Base-by-base conservation (phyloP, 768 basidiomycete species). In the Dioszegia hungarica region DNA sequence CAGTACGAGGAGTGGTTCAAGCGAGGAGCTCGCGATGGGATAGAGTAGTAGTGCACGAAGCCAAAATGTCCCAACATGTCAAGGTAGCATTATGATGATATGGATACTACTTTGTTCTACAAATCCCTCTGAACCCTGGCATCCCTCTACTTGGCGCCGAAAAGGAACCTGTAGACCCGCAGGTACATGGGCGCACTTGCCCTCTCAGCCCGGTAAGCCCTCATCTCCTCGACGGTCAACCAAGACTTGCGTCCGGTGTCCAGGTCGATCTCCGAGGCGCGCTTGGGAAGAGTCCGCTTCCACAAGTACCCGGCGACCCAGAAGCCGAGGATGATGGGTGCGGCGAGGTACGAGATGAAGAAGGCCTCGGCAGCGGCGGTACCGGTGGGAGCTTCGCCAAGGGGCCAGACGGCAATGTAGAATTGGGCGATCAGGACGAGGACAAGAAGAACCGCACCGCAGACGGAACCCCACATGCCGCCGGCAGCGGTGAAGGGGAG, bases 401-500 rank as follows among this genome's bases (percentile, higher is more conserved):
- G 43, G 15, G 75, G 75, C 60, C 62, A 76, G 45, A 76, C 24
- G 22, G 69, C 74, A 40, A 75, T 66, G 57, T 77, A 77, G 66
- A 77, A 75, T 41, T 73, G 69, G 11, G 75, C 69, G 8, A 81
- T 67, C 55, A 85, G 57, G n/a, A 84, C 81, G 6, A 78, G 73
- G 19, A 81, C 55, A 17, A 84, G 81, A 0, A 86, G 67, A 17
- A 81, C 41, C 1, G 84, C 83, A 57, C 79, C 83, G 40, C 83
- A 57, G 4, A 62, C 68, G 19, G 67, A 68, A n/a, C 76, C 76
- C 40, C 59, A 72, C 38, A 63, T 61, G 27, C 74, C 74, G 22
- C 64, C 66, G 34, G 83, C 82, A 49, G 85, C 83, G 2, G 60
- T 72, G 72, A 84, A 86, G 0, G 85, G 84, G 17, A 86, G 73